Base-by-base conservation (phyloP, 73 alveolate species). In the Paramecium primaurelia region DNA sequence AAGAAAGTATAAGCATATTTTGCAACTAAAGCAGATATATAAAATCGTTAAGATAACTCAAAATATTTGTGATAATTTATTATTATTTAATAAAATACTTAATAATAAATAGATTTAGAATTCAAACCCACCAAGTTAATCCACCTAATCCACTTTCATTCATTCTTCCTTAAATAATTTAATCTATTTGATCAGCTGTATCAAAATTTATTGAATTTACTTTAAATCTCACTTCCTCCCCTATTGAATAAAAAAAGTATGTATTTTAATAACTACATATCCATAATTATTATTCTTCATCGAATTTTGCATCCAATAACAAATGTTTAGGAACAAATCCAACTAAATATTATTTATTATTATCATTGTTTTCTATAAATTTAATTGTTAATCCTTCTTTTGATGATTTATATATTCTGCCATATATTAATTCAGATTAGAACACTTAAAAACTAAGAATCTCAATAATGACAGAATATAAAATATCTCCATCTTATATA, bases 1-100 rank as follows among this genome's bases (percentile, higher is more conserved):
- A 42, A 59, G 37, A 45, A 89, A 30, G 94, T 89, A 6, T 8
- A 89, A 26, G 80, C 94, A 8, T 89, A 32, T 20, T 64, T 64
- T 64, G 84, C 47, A 32, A 64, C 84, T 0, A 64, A 64, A 28
- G 84, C 84, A 4, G 84, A 64, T 64, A 12, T 26, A 0, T 34
- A 11, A 32, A 64, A 22, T 34, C 51, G 84, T 1, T 32, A 64
- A 3, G 84, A 64, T 32, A 64, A 64, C 8, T 28, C 47, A 32
- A 64, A 32, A 64, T 64, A 28, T 64, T 1, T 64, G 11, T 64
- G 84, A 64, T 64, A 16, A 54, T 54, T 54, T 54, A 54, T n/a
- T 18, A 8, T 49, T 49, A 49, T 49, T 49, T 49, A 49, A 49
- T 49, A 9, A n/a, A 54, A 49, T 49, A 16, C 59, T 49, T 49